Evolutionary conservation across 208 protist genomes (phyloP).

Genomic region (Crithidia expoeki): DNA sequence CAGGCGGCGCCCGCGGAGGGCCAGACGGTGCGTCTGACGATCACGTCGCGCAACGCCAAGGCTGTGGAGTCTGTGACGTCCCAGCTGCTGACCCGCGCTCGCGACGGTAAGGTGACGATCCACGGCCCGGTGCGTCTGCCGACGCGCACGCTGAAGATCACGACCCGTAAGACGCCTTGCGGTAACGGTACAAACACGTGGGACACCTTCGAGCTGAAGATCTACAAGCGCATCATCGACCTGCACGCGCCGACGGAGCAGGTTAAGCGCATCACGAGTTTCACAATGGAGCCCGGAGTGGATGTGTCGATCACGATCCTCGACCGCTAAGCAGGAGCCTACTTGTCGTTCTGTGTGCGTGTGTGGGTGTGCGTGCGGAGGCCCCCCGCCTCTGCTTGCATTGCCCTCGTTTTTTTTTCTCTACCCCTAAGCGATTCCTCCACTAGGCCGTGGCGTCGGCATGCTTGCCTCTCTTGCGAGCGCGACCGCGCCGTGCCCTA

Average conservation of each 20-base stretch:
- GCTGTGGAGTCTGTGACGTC: conserved; percentile 97
- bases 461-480: background rate
- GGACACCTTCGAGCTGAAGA: conserved; percentile 99
- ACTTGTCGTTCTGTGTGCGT: too few relatives aligned
- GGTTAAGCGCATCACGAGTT: conserved; percentile 93
- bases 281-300: conserved; percentile 89
- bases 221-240: conserved; percentile 99
- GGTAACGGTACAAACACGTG: conserved; percentile 99
- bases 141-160: conserved; percentile 98
- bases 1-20: conserved; percentile 51
- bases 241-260: conserved; percentile 90
- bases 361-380: too few relatives aligned
- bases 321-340: conserved; percentile 42
- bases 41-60: conserved; percentile 96
- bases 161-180: conserved; percentile 99
- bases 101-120: conserved; percentile 95
- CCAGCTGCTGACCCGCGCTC: conserved; percentile 94
- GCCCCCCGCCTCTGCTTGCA: too few relatives aligned
- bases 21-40: conserved; percentile 97
- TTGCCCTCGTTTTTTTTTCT: too few relatives aligned
- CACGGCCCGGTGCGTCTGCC: conserved; percentile 98
- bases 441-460: background rate
- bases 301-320: conserved; percentile 89
- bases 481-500: conserved; percentile 16
- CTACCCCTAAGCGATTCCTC: conserved; percentile 6